phyloP scores from a whole-genome alignment of 2,329 filamentous ascomycete genomes.

The Teratosphaeria gauchensis region DNA sequence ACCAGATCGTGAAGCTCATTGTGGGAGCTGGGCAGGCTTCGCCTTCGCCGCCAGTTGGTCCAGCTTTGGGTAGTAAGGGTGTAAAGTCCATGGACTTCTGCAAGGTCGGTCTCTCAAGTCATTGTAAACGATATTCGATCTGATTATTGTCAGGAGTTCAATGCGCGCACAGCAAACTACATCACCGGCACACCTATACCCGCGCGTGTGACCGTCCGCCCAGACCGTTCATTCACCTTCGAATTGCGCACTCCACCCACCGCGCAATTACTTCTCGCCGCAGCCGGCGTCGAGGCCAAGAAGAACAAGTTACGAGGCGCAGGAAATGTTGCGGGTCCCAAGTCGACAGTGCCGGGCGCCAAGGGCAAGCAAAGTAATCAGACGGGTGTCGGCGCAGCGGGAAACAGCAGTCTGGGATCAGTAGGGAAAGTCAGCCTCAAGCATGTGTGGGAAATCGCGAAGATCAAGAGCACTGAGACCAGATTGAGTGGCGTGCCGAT shows the following conservation, averaged over 20 bases:
- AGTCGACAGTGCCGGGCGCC: slow-evolving; percentile 27
- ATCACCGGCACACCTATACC: slow-evolving; percentile 75
- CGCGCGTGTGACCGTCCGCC: slow-evolving; percentile 80
- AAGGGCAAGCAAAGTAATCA: slow-evolving; percentile 23
- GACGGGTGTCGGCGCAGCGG: slow-evolving; percentile 12
- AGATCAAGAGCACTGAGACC: slow-evolving; percentile 63
- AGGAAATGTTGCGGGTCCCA: slow-evolving; percentile 39
- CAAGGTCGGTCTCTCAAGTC: slow-evolving; percentile 55
- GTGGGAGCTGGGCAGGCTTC: slow-evolving; percentile 92
- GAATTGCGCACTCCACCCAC: slow-evolving; percentile 87
- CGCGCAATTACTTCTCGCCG: slow-evolving; percentile 76
- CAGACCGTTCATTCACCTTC: slow-evolving; percentile 88
- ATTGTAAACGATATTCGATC: background rate
- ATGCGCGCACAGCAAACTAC: slow-evolving; percentile 83
- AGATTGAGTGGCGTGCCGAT: slow-evolving; percentile 60
- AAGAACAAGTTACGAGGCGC: slow-evolving; percentile 71
- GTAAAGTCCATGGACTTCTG: slow-evolving; percentile 99
- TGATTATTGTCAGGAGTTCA: slow-evolving; percentile 71
- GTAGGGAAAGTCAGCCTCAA: slow-evolving; percentile 86
- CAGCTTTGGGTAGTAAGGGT: slow-evolving; percentile 91
- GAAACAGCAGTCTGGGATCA: slow-evolving; percentile 61
- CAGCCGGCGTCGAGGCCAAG: slow-evolving; percentile 64
- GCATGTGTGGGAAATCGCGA: slow-evolving; percentile 95
- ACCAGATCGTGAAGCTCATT: slow-evolving; percentile 91
- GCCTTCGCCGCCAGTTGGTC: slow-evolving; percentile 91